Evolutionary conservation across 192 early-diverging fungal species (phyloP), one percentile per base, ranked within the genome.

Genomic region (Entophlyctis helioformis): DNA sequence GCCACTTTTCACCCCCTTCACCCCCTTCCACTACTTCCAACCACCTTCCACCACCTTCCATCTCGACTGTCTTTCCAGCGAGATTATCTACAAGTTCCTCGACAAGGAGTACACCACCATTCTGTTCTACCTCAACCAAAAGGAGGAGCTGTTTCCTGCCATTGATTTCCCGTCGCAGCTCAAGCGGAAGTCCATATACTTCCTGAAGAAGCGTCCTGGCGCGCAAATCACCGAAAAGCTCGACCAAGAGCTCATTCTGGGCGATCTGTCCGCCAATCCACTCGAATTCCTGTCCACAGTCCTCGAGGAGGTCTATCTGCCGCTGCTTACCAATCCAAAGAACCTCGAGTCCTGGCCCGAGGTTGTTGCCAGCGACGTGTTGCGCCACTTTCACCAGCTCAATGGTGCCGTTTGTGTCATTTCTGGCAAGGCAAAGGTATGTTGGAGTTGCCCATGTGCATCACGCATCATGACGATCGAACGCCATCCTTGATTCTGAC

Each of bases 271-370:
- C 21, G 39, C 75, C 2, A 78, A 78, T 49, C 77, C 77, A 1
- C 58, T 80, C 18, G 77, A 80, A 19, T 80, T 72, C 44, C 44
- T 80, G 31, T 65, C 57, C 16, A 66, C 50, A 1, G 22, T 80
- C 1, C 40, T 80, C 16, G 77, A 80, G 48, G 77, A 80, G 54
- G 75, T 80, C 1, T 80, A 80, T 41, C 43, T 80, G 26, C 77
- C 77, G 1, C 47, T 80, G 3, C 54, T 80, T 2, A 76, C 75
- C 7, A 80, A 80, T 50, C 65, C 66, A 29, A 69, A 70, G 44
- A 80, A 80, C 42, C 50, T 80, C 36, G 77, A 80, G 40, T 54
- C 59, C n/a, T 80, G 77, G 77, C 77, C 77, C 16, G 77, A 80
- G 35, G 77, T 80, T 11, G 77, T 80, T 9, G 77, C 77, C 18